These are phyloP conservation scores for Pseudocercospora fijiensis DNA, from an alignment of 2,329 filamentous ascomycete species.

Conservation along the genomic window DNA sequence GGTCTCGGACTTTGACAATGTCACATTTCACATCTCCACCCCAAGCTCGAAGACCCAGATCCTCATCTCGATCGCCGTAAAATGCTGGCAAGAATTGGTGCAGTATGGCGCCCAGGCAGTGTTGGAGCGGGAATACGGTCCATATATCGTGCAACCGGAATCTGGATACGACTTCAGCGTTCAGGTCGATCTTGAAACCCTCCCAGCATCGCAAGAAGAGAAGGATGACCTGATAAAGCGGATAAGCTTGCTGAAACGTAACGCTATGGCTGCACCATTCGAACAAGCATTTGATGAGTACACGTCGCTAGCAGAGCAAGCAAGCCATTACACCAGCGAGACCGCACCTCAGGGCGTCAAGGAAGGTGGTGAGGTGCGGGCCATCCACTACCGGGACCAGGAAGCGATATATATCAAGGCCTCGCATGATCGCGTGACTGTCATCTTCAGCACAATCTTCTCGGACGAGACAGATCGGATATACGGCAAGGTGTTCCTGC, in stretches of 20 bases:
- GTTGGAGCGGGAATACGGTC: constrained; percentile 89
- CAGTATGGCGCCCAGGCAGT: constrained; percentile 90
- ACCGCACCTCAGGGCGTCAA: constrained; percentile 85
- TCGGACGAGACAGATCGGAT: constrained; percentile 95
- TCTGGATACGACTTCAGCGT: constrained; percentile 95
- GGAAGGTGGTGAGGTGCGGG: constrained; percentile 89
- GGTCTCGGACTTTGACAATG: constrained; percentile 97
- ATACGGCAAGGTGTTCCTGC: constrained; percentile 96
- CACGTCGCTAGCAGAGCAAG: constrained; percentile 79
- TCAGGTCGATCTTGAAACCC: constrained; percentile 78
- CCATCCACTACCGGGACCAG: constrained; percentile 97
- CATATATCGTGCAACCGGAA: constrained; percentile 84
- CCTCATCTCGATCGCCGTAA: constrained; percentile 87
- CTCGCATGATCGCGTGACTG: constrained; percentile 92
- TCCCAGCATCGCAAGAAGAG: constrained; percentile 81
- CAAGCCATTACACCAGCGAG: constrained; percentile 88
- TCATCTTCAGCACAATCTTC: constrained; percentile 99
- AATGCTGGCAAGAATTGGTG: constrained; percentile 90
- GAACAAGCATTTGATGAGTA: constrained; percentile 96
- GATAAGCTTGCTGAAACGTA: constrained; percentile 90
- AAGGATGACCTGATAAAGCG: constrained; percentile 82
- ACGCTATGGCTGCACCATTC: constrained; percentile 97
- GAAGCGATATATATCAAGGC: constrained; percentile 99
- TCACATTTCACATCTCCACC: constrained; percentile 97
- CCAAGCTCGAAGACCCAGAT: constrained; percentile 93